phyloP scores from a whole-genome alignment of 208 protist species.

The Trypanosoma mega region DNA sequence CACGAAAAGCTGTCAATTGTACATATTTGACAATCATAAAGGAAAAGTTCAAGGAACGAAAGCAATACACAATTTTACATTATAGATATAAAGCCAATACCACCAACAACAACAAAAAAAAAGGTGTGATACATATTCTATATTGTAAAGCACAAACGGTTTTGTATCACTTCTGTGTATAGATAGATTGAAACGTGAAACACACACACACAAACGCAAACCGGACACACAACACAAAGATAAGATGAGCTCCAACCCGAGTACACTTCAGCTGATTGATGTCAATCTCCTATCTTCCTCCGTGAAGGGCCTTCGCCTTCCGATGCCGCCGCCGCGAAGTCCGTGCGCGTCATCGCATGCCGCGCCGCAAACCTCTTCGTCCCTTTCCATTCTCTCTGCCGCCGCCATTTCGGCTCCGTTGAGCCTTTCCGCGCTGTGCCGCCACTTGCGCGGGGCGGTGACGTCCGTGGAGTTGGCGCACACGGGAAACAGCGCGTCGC shows the following conservation, averaged over 20 bases:
- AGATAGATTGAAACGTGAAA: too few relatives aligned
- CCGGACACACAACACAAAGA: background rate
- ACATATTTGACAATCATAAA: background rate
- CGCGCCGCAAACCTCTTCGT: background rate
- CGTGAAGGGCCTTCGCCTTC: background rate
- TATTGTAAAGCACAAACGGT: too few relatives aligned
- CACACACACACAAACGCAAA: background rate
- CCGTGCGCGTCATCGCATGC: too few relatives aligned
- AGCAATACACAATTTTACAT: too few relatives aligned
- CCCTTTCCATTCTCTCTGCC: background rate
- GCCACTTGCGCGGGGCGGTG: constrained; percentile 9
- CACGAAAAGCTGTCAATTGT: background rate
- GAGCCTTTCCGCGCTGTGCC: constrained; percentile 23
- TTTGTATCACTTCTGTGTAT: too few relatives aligned
- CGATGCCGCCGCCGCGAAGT: background rate
- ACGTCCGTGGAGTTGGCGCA: background rate
- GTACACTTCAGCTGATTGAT: constrained; percentile 10
- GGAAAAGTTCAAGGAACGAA: too few relatives aligned
- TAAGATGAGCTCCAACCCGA: background rate
- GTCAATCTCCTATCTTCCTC: constrained; percentile 8
- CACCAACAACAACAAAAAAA: too few relatives aligned
- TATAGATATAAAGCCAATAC: too few relatives aligned
- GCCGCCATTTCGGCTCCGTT: constrained; percentile 2
- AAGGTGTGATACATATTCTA: too few relatives aligned
- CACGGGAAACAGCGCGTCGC: too few relatives aligned